Evolutionary conservation across 805 yeast genomes (phyloP), one percentile per base, ranked within the genome.

Genomic region (Blastobotrys terrestris): DNA sequence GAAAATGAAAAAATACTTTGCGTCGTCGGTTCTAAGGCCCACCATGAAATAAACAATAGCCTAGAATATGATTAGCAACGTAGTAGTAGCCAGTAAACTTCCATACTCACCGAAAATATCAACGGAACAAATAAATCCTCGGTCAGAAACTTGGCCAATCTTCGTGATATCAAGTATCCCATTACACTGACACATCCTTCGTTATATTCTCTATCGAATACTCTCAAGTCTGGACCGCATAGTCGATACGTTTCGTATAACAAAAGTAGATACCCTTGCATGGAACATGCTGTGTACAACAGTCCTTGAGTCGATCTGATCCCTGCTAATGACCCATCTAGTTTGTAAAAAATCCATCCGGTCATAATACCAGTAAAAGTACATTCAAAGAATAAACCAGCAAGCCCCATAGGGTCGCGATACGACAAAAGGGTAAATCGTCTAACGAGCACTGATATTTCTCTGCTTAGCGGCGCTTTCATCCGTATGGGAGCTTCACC

Each of bases 341-440:
- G 49, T 58, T 78, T 78, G 63, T 68, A 84, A 61, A 83, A 88
- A 43, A 88, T 76, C 90, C 94, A 86, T 0, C 96, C 96, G 43
- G 78, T 69, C n/a, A 81, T 69, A 1, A 80, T 62, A 0, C 89
- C 85, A 56, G 86, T 68, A 3, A 83, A 58, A 0, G 78, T 50
- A 41, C 83, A 78, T n/a, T 72, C 75, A 18, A 72, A 56, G 4
- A 80, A 65, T 1, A 77, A 64, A 40, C 71, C 78, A 3, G 70
- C 46, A 11, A 75, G 63, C 0, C 83, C 80, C 49, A 76, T 66
- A 13, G 76, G 74, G 63, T 83, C 87, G 55, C 85, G 69, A 2
- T 63, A 51, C 22, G 80, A 77, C 5, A 80, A 60, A 19, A 72
- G 59, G n/a, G 75, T 56, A 16, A 77, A 75, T 52, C 87, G 68